Evolutionary conservation across 2,329 filamentous ascomycete genomes (phyloP).

Genomic region (Diaporthe vaccinii): DNA sequence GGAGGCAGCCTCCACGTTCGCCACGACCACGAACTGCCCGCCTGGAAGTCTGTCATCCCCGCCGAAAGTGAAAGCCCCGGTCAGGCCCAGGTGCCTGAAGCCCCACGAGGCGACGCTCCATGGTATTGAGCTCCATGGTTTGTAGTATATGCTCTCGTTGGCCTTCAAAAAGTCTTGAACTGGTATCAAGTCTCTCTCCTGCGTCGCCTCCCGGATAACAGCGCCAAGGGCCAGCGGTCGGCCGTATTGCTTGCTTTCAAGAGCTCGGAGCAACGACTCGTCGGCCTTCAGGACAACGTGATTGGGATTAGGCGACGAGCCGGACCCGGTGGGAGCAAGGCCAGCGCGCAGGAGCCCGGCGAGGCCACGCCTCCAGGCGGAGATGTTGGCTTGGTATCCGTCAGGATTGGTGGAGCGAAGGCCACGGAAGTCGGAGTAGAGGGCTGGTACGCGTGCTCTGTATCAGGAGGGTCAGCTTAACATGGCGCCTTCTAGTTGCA

Average conservation of each 20-base stretch:
- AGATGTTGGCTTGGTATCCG: conserved; percentile 51
- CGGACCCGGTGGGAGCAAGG: conserved; percentile 47
- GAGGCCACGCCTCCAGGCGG: conserved; percentile 52
- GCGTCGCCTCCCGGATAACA: conserved; percentile 81
- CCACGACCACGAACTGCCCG: conserved; percentile 75
- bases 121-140: conserved; percentile 77
- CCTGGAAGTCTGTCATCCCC: conserved; percentile 69
- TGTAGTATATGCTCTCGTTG: conserved; percentile 79
- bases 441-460: conserved; percentile 47
- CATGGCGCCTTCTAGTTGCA: not conserved
- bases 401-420: conserved; percentile 46
- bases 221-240: conserved; percentile 84
- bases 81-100: conserved; percentile 76
- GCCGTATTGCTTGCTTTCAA: conserved; percentile 85
- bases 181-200: conserved; percentile 77
- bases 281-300: conserved; percentile 67
- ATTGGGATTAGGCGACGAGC: conserved; percentile 53
- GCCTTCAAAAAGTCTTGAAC: conserved; percentile 75
- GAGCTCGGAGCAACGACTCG: conserved; percentile 75
- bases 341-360: conserved; percentile 49
- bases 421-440: conserved; percentile 48
- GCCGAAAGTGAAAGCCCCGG: conserved; percentile 56
- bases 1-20: conserved; percentile 72
- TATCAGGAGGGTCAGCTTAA: conserved; percentile 32
- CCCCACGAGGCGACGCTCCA: conserved; percentile 83